Base-by-base conservation (phyloP, 164 flowering plant species). In the Sextonia rubra region DNA sequence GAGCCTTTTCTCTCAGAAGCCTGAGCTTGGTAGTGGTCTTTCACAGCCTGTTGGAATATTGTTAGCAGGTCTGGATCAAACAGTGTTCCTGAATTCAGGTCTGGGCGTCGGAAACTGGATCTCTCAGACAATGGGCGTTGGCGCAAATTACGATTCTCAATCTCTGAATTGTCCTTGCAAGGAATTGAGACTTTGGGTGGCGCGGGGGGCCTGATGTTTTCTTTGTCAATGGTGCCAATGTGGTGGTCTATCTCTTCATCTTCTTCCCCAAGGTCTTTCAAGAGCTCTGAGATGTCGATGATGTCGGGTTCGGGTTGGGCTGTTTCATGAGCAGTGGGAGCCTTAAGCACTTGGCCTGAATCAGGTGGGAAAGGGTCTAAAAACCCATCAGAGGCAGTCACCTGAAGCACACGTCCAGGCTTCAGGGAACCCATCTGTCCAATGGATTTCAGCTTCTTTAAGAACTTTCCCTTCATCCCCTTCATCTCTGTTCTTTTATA, bases 391-490 rank as follows among this genome's bases (percentile, higher is more conserved):
- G 82, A 76, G 3, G 86, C 84, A 62, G 73, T 76, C 22, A 82
- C 81, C 48, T 86, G 90, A 30, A 92, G 88, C 77, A 88, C 71
- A 25, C 85, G 82, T n/a, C 80, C 88, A 30, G 80, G 86, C 67
- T 85, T 90, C 47, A 88, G 73, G 73, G 82, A 79, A 30, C 75
- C 82, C 49, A 86, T 81, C 56, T 88, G 84, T 48, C 80, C 77
- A 44, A 90, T 82, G 14, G 92, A 79, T 76, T 89, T 91, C 70
- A 94, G 77, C 75, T 89, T 92, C 88, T 89, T 94, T 68, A 91
- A 49, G 17, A 92, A 68, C 77, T 78, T 92, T 26, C 94, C 97
- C 72, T 86, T 91, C 86, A 89, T 75, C 56, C 83, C 86, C 79
- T 87, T 86, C 90, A 86, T 89, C 26, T 67, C 37, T 27, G 72